Evolutionary conservation across 164 flowering plant species (phyloP).

Genomic region (Malania oleifera): DNA sequence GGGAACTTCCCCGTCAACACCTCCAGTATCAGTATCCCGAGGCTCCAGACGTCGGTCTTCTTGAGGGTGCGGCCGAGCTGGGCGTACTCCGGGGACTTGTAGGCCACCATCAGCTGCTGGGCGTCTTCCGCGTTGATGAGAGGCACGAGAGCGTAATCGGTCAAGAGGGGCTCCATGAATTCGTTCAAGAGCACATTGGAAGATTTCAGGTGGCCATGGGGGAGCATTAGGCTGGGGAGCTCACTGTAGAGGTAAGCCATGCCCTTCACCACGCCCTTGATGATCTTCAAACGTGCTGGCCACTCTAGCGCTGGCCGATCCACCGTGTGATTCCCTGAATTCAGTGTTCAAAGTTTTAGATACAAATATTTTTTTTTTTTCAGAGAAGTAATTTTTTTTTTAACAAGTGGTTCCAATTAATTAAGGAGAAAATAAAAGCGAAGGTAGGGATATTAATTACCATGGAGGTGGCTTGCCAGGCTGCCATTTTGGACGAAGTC

Average conservation of each 20-base stretch:
- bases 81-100: conserved; percentile 54
- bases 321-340: conserved; percentile 24
- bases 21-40: conserved; percentile 59
- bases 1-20: conserved; percentile 59
- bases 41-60: conserved; percentile 60
- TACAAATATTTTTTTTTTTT: too few species aligned
- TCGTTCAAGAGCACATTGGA: conserved; percentile 55
- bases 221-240: conserved; percentile 31
- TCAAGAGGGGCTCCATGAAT: conserved; percentile 30
- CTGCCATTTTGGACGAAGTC: conserved; percentile 53
- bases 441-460: too few species aligned
- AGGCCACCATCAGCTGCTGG: conserved; percentile 46
- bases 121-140: conserved; percentile 44
- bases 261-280: conserved; percentile 53
- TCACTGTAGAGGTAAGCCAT: conserved; percentile 44
- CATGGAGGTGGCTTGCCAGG: conserved; percentile 60
- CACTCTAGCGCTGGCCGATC: conserved; percentile 40
- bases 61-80: conserved; percentile 20
- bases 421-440: too few species aligned
- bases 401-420: too few species aligned
- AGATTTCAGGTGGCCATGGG: conserved; percentile 66
- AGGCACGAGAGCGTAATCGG: conserved; percentile 46
- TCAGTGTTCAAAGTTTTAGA: too few species aligned
- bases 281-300: conserved; percentile 47
- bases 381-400: too few species aligned